Percentiles rank a stretch among this genome's conserved stretches.
phyloP scores from a whole-genome alignment of 495 filamentous ascomycete species.

The Xylaria nigripes region DNA sequence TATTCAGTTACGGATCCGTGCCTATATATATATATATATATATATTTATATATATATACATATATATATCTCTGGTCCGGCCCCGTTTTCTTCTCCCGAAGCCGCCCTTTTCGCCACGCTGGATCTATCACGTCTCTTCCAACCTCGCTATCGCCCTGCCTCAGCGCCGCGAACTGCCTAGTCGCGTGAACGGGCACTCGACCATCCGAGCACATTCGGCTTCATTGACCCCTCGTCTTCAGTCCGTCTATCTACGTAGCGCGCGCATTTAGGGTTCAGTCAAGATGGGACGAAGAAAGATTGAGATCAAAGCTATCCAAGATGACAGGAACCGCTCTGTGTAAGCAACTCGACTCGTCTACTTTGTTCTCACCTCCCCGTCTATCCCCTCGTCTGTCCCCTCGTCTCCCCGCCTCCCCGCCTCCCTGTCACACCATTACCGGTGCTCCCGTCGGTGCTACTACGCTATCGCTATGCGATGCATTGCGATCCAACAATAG shows the following conservation, averaged over 20 bases:
- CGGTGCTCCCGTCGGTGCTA: neutral
- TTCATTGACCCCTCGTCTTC: neutral
- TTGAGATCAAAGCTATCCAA: slow-evolving; percentile 99
- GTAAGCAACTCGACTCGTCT: slow-evolving; percentile 50
- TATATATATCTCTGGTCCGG: neutral
- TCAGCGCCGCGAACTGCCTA: slow-evolving; percentile 2
- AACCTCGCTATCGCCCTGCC: slow-evolving; percentile 3
- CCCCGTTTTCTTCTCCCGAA: slow-evolving; percentile 4
- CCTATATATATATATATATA: no score
- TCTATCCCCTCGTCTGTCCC: slow-evolving; percentile 3
- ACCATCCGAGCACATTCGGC: neutral
- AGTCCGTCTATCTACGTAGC: neutral
- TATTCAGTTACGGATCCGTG: no score
- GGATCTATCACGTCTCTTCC: slow-evolving; percentile 9
- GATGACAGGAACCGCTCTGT: slow-evolving; percentile 98
- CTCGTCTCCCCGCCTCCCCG: slow-evolving; percentile 6
- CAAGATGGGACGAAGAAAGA: slow-evolving; percentile 65
- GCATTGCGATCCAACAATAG: slow-evolving; percentile 40
- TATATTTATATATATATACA: no score
- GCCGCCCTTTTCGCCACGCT: slow-evolving; percentile 9
- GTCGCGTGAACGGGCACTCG: slow-evolving; percentile 8
- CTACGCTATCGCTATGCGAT: neutral
- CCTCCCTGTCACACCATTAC: slow-evolving; percentile 53
- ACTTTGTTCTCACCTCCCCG: slow-evolving; percentile 1
- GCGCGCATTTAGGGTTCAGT: slow-evolving; percentile 2